Percentiles rank a stretch among this genome's conserved stretches.
These are phyloP conservation scores for Orbilia blumenaviensis DNA, from an alignment of 2,329 filamentous ascomycete genomes.

Conservation along the genomic window DNA sequence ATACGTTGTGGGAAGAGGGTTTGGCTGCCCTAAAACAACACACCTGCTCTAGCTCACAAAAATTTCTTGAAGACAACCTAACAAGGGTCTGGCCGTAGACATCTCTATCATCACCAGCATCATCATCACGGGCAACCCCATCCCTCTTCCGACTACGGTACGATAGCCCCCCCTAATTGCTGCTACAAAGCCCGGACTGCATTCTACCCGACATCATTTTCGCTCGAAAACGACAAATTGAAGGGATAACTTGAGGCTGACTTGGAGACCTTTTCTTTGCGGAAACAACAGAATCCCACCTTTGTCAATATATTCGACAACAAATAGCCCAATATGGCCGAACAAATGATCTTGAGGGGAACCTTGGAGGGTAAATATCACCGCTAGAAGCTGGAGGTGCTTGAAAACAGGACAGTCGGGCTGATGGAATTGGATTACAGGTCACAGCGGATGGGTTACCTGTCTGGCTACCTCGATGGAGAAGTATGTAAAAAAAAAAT, in stretches of 20 bases:
- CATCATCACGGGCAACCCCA: conserved; percentile 42
- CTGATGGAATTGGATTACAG: conserved; percentile 55
- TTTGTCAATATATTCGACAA: conserved; percentile 39
- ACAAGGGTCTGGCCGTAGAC: conserved; percentile 39
- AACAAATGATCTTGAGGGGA: conserved; percentile 57
- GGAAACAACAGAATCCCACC: conserved; percentile 25
- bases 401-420: conserved; percentile 33
- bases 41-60: conserved; percentile 42
- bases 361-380: conserved; percentile 58
- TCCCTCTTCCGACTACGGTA: conserved; percentile 50
- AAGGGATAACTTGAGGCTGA: conserved; percentile 24
- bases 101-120: conserved; percentile 50
- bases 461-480: conserved; percentile 58
- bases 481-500: conserved; percentile 55
- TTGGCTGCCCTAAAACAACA: conserved; percentile 54
- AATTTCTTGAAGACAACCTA: conserved; percentile 48
- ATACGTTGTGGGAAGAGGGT: conserved; percentile 34
- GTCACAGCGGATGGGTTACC: conserved; percentile 58
- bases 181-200: conserved; percentile 11
- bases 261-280: conserved; percentile 22
- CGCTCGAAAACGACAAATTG: conserved; percentile 20
- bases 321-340: conserved; percentile 45
- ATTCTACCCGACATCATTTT: conserved; percentile 2
- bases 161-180: conserved; percentile 29
- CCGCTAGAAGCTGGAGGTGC: conserved; percentile 16